A percentile compares a stretch with the other conserved stretches of the same genome.
Conservation (phyloP, 1,284 basidiomycete species). For the Papiliotrema laurentii region DNA sequence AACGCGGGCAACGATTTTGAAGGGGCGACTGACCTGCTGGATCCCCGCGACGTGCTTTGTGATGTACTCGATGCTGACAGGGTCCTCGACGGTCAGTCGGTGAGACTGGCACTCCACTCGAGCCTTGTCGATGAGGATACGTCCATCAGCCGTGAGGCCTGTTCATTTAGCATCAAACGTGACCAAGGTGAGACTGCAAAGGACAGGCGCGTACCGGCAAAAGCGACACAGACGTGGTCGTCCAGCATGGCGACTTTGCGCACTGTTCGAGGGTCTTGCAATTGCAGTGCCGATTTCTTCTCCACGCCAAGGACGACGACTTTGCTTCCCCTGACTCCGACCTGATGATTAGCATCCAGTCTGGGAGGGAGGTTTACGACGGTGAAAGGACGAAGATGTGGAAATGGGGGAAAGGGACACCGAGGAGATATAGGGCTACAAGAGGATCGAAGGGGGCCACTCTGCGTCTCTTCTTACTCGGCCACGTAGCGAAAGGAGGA, state of each 20-base stretch:
- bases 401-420: not conserved
- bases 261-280: slow-evolving; percentile 96
- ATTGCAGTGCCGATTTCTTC: slow-evolving; percentile 95
- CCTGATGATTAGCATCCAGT: slow-evolving; percentile 53
- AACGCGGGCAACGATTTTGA: too few species aligned
- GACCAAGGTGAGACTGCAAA: not conserved
- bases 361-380: not conserved
- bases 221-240: slow-evolving; percentile 95
- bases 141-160: slow-evolving; percentile 97
- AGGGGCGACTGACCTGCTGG: slow-evolving; percentile 78
- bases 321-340: slow-evolving; percentile 91
- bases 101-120: slow-evolving; percentile 97
- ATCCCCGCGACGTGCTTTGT: slow-evolving; percentile 96
- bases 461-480: not conserved
- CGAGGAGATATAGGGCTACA: too few species aligned
- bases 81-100: slow-evolving; percentile 95
- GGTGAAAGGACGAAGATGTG: not conserved
- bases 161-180: slow-evolving; percentile 7
- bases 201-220: slow-evolving; percentile 72
- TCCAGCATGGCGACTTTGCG: slow-evolving; percentile 98
- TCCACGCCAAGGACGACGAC: slow-evolving; percentile 97
- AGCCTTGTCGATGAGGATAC: slow-evolving; percentile 96
- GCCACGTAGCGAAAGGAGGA: not conserved
- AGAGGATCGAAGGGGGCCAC: too few species aligned
- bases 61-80: slow-evolving; percentile 97